A percentile compares a stretch with the other conserved stretches of the same genome.
These are phyloP conservation scores for Mycena latifolia DNA, from an alignment of 768 basidiomycete species.

Conservation along the genomic window DNA sequence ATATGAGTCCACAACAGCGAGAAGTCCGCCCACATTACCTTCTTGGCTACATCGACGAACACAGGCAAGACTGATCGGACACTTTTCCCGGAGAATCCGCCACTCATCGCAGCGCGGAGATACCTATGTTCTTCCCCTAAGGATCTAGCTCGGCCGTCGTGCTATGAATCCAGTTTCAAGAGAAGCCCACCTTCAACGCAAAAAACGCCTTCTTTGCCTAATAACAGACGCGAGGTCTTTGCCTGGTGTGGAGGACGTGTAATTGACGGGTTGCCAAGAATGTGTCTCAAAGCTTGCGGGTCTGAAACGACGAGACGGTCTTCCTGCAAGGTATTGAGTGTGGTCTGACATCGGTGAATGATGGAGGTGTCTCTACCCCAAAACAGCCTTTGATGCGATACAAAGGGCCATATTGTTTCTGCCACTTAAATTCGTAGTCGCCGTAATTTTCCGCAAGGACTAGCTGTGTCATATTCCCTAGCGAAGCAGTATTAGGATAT, in stretches of 20 bases:
- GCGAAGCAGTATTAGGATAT: background rate
- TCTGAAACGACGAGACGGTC: slow-evolving; percentile 18
- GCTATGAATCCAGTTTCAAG: background rate
- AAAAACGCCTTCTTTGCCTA: background rate
- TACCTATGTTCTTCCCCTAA: background rate
- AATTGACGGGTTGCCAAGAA: slow-evolving; percentile 6
- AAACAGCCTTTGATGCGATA: slow-evolving; percentile 24
- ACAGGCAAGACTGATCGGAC: background rate
- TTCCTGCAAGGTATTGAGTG: background rate
- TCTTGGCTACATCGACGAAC: background rate
- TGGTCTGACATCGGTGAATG: background rate
- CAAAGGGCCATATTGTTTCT: slow-evolving; percentile 12
- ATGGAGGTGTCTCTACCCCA: slow-evolving; percentile 1
- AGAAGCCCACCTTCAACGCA: background rate
- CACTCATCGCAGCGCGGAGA: background rate
- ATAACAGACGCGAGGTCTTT: background rate
- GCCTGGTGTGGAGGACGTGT: background rate
- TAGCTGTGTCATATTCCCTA: slow-evolving; percentile 16
- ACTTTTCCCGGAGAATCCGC: background rate
- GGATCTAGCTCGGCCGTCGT: background rate
- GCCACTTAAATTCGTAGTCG: slow-evolving; percentile 20
- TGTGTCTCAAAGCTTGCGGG: background rate
- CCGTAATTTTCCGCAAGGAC: slow-evolving; percentile 8
- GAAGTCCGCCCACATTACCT: no score
- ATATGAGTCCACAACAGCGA: no score